A percentile compares a stretch with the other conserved stretches of the same genome.
Conservation (phyloP, 192 early-diverging fungal genomes). For the Gryganskiella cystojenkinii region DNA sequence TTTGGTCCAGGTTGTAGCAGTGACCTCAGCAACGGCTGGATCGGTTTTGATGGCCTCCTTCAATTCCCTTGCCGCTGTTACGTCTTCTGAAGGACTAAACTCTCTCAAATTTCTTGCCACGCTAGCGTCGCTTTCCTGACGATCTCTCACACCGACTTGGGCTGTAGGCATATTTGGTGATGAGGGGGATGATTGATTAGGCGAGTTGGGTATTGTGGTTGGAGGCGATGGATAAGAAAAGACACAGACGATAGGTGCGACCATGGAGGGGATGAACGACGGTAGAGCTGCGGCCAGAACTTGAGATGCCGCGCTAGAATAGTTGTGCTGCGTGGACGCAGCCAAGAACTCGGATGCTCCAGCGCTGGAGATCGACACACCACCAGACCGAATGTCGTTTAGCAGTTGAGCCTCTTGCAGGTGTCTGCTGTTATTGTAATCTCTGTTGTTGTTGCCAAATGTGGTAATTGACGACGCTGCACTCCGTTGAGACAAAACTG, state of each 20-base stretch:
- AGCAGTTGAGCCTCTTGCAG: too few species aligned
- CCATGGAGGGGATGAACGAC: constrained; percentile 49
- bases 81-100: background rate
- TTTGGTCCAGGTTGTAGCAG: constrained; percentile 16
- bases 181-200: constrained; percentile 8
- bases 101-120: too few species aligned
- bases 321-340: constrained; percentile 45
- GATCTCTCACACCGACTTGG: too few species aligned
- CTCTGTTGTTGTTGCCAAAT: background rate
- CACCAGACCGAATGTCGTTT: background rate
- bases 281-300: constrained; percentile 34
- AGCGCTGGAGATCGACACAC: constrained; percentile 28
- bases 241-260: constrained; percentile 49
- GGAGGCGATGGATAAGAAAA: constrained; percentile 38
- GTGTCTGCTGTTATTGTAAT: too few species aligned
- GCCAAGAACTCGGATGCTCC: constrained; percentile 42
- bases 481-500: background rate
- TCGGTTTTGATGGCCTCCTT: constrained; percentile 1
- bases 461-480: background rate
- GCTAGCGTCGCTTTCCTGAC: too few species aligned
- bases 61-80: background rate
- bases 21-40: constrained; percentile 8
- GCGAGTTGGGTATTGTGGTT: constrained; percentile 16
- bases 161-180: constrained; percentile 1
- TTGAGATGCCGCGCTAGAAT: constrained; percentile 25